These are phyloP conservation scores for Penicillium parvum DNA, from an alignment of 495 filamentous ascomycete species.

Conservation along the genomic window DNA sequence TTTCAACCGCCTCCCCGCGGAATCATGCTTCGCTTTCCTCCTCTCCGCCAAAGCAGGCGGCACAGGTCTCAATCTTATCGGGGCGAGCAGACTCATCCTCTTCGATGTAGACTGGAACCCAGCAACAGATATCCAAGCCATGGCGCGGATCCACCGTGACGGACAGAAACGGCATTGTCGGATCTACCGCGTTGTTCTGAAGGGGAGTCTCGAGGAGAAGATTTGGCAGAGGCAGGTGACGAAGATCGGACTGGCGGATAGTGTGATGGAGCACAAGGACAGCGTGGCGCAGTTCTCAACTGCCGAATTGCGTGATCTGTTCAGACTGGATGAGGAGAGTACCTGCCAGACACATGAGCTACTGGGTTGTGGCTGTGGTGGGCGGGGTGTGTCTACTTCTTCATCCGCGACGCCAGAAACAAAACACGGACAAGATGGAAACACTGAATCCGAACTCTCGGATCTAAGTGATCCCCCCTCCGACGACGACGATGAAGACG, in stretches of 20 bases:
- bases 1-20: constrained; percentile 61
- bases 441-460: constrained; percentile 17
- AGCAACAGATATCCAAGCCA: constrained; percentile 76
- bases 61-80: constrained; percentile 72
- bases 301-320: constrained; percentile 68
- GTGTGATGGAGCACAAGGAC: constrained; percentile 61
- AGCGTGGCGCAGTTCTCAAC: constrained; percentile 56
- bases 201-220: constrained; percentile 76
- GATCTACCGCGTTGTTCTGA: constrained; percentile 70
- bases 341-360: constrained; percentile 65
- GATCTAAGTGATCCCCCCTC: constrained; percentile 22
- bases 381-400: constrained; percentile 36
- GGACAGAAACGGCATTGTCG: constrained; percentile 67
- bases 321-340: constrained; percentile 58
- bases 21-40: constrained; percentile 66
- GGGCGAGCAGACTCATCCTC: constrained; percentile 68
- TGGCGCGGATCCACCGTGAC: constrained; percentile 78
- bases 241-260: constrained; percentile 67
- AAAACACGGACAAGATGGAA: constrained; percentile 13
- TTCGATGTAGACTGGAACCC: constrained; percentile 87
- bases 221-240: constrained; percentile 80
- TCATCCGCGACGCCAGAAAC: constrained; percentile 8
- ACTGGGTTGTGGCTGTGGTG: constrained; percentile 63
- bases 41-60: constrained; percentile 77
- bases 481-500: constrained; percentile 38